Base-by-base conservation (phyloP, 441 rosid species). In the Pelargonium cotyledonis region DNA sequence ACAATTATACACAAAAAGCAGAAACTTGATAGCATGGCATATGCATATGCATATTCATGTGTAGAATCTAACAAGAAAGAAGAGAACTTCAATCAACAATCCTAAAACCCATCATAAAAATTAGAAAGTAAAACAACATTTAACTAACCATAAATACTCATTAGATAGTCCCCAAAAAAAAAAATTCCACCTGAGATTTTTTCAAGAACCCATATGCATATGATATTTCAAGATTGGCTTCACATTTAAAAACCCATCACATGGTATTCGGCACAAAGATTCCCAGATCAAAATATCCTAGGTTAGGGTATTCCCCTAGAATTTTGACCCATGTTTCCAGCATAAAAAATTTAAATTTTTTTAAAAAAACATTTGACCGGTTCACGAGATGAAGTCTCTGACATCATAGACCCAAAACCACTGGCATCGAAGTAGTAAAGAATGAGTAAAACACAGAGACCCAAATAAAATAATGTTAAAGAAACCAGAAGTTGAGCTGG, bases 251-350 rank as follows among this genome's bases (percentile, higher is more conserved):
- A 57, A 57, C 26, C 23, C 62, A 57, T 6, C 19, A 53, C 19
- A 57, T 4, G 23, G 23, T 57, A 57, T 26, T 57, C 62, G 8
- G 62, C 26, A 57, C 15, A 57, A 57, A 57, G 29, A 57, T 57
- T 57, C 62, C 29, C 26, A 2, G 62, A 19, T 57, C 14, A 57
- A 57, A 57, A 57, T 57, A 57, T 23, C 62, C 19, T 57, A 57
- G 19, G 23, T 8, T 57, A n/a, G 2, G 15, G 60, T 14, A 5
- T 14, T 53, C 15, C 62, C 61, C 62, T 7, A 57, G 29, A 57
- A 57, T 57, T 26, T 57, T 18, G 62, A 57, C 62, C 62, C 19
- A 57, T 57, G 62, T 57, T 53, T 46, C 60, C 60, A 14, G 14
- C 6, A 53, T 53, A 53, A n/a, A 53, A 53, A 53, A n/a, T 53